Conservation (phyloP, 2,329 filamentous ascomycete species). For the Colletotrichum spaethianum region DNA sequence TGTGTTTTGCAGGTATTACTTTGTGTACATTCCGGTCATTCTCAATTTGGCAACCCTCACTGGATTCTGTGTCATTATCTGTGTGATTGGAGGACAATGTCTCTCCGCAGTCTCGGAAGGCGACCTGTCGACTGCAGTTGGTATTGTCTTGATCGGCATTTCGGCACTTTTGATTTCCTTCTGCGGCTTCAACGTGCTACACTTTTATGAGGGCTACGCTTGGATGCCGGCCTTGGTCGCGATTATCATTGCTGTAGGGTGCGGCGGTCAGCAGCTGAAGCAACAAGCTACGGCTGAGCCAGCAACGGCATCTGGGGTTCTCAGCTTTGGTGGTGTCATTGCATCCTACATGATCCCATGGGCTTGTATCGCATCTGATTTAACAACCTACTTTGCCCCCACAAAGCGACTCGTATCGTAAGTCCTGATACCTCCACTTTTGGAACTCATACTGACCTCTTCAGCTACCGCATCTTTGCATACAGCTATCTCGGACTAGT, state of each 20-base stretch:
- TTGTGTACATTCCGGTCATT: constrained; percentile 46
- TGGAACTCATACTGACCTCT: constrained; percentile 2
- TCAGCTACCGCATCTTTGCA: constrained; percentile 61
- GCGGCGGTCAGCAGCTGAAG: constrained; percentile 54
- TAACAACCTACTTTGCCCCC: constrained; percentile 73
- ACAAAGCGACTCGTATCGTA: constrained; percentile 62
- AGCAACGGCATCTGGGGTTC: constrained; percentile 60
- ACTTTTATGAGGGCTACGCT: constrained; percentile 61
- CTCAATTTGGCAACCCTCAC: constrained; percentile 64
- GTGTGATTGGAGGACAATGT: constrained; percentile 61
- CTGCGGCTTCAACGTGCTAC: constrained; percentile 60
- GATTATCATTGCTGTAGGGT: constrained; percentile 57
- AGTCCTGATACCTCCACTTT: constrained; percentile 42
- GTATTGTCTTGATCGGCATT: constrained; percentile 64
- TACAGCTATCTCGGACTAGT: constrained; percentile 71
- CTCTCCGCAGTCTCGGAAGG: constrained; percentile 55
- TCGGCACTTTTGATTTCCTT: constrained; percentile 62
- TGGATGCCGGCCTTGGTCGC: constrained; percentile 61
- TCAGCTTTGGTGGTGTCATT: constrained; percentile 73
- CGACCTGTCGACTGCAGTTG: constrained; percentile 57
- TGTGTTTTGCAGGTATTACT: constrained; percentile 35
- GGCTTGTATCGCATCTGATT: constrained; percentile 71
- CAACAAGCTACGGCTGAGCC: constrained; percentile 52
- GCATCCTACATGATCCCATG: constrained; percentile 76
- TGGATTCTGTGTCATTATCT: constrained; percentile 63